Evolutionary conservation across 495 filamentous ascomycete genomes (phyloP), one percentile per base, ranked within the genome.

Genomic region (Podospora sp.): DNA sequence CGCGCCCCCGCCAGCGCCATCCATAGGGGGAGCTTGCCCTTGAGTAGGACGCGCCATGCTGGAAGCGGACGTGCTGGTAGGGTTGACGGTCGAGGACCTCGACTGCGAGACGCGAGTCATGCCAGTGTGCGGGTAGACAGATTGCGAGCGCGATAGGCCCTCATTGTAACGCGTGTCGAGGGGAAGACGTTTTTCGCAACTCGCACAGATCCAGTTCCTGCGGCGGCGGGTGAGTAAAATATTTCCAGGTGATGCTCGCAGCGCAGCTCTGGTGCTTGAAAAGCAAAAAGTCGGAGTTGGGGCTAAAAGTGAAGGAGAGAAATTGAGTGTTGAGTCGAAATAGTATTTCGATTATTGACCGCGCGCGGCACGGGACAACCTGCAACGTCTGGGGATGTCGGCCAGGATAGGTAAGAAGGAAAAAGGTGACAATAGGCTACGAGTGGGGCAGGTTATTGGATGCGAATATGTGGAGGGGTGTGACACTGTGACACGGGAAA

Each of bases 401-500:
- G 21, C 14, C 21, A 12, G n/a, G 52, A 55, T 4, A 26, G 52
- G 21, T 24, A 26, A 26, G 49, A 24, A 55, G 8, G 24, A 6
- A n/a, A 55, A 55, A 1, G 20, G 22, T 26, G 52, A 22, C 2
- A 55, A 55, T 55, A 11, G 52, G 52, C 52, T 55, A 55, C 24
- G 14, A 14, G 52, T 55, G 52, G 52, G 52, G 52, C 52, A 55
- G 52, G 52, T n/a, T 55, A 22, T 26, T 55, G 52, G 52, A n/a
- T 55, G 52, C 52, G 24, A 55, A 6, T 55, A 6, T n/a, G 24
- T 22, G 52, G 24, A 2, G 20, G 52, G 3, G 6, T 22, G 52
- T 55, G 24, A n/a, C 40, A 46, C 40, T n/a, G n/a, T n/a, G n/a
- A n/a, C n/a, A n/a, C n/a, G n/a, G 40, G 40, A 14, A 33, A 46